Conservation (phyloP, 345 rosid genomes). For the Citrus glauca region DNA sequence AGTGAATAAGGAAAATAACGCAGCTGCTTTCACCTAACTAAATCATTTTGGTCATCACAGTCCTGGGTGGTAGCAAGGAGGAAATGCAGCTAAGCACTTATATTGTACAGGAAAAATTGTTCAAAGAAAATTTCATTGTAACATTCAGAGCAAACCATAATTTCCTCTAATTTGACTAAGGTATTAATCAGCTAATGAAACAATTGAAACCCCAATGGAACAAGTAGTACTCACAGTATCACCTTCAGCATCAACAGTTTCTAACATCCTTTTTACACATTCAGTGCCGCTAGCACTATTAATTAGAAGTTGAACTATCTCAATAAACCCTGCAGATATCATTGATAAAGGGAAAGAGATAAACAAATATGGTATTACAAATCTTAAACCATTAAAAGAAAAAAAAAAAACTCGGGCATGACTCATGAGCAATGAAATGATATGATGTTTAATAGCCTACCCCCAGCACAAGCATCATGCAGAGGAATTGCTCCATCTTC, state of each 20-base stretch:
- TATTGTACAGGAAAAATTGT: not conserved
- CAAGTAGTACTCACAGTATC: constrained; percentile 62
- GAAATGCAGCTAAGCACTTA: no score
- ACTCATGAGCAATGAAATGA: not conserved
- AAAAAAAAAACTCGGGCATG: not conserved
- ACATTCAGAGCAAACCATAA: not conserved
- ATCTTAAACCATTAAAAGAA: not conserved
- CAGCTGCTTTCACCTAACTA: not conserved
- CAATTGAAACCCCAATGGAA: not conserved
- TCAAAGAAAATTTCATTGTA: not conserved
- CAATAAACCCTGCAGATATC: constrained; percentile 51
- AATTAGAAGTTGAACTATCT: constrained; percentile 61
- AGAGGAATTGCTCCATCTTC: constrained; percentile 94
- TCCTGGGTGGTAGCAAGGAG: not conserved
- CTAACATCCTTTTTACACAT: constrained; percentile 62
- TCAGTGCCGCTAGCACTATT: constrained; percentile 45
- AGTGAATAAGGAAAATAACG: not conserved
- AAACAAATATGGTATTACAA: not conserved
- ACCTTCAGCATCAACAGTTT: constrained; percentile 71
- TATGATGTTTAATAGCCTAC: constrained; percentile 26
- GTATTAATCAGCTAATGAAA: not conserved
- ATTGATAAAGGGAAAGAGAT: not conserved
- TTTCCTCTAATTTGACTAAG: not conserved
- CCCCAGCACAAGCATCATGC: constrained; percentile 95
- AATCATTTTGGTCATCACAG: not conserved